Conservation (phyloP, 164 flowering plant species). For the Cinnamomum micranthum region DNA sequence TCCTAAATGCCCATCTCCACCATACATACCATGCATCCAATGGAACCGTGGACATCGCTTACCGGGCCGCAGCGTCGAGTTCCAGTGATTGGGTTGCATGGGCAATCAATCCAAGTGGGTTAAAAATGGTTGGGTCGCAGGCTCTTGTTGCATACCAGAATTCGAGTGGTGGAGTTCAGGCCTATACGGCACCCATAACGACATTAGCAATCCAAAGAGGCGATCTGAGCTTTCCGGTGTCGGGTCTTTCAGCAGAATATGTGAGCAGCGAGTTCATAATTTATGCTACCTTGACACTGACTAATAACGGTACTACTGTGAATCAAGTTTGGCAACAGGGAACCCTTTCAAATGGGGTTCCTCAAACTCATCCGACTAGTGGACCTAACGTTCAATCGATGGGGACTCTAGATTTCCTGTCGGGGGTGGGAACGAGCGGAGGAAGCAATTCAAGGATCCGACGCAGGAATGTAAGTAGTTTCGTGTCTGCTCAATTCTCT, state of each 20-base stretch:
- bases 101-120: slow-evolving; percentile 32
- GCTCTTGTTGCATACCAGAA: slow-evolving; percentile 41
- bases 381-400: not conserved
- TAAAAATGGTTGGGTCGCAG: slow-evolving; percentile 46
- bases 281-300: not conserved
- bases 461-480: slow-evolving; percentile 39
- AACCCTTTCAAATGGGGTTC: not conserved
- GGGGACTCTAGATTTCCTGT: not conserved
- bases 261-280: not conserved
- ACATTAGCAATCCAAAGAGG: slow-evolving; percentile 10
- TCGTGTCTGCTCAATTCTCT: not conserved
- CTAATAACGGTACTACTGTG: not conserved
- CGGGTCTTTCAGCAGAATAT: not conserved
- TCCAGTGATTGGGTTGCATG: slow-evolving; percentile 37
- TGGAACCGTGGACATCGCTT: slow-evolving; percentile 12
- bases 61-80: slow-evolving; percentile 3
- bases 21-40: slow-evolving; percentile 8
- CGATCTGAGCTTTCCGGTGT: slow-evolving; percentile 14
- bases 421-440: slow-evolving; percentile 4
- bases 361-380: not conserved
- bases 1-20: slow-evolving; percentile 10
- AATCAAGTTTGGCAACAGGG: slow-evolving; percentile 7
- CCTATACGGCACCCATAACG: slow-evolving; percentile 32
- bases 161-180: slow-evolving; percentile 19
- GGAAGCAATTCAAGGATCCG: slow-evolving; percentile 19